These are phyloP conservation scores for Fusarium newnesense DNA, from an alignment of 2,329 filamentous ascomycete species.

Conservation along the genomic window DNA sequence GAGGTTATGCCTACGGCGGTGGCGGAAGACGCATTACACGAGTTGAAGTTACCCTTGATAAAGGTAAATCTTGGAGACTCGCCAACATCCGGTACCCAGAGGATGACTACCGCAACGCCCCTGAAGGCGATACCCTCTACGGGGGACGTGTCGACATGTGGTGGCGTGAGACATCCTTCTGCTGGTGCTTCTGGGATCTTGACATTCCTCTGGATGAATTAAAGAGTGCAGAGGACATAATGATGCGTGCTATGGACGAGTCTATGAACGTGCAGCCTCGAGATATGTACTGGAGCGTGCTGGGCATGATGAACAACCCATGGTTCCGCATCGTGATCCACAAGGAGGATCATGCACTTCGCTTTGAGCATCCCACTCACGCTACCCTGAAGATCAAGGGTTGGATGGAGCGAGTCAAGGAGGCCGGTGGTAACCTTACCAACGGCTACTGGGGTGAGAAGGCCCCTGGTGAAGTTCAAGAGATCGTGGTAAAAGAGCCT, in stretches of 20 bases:
- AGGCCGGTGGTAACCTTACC: constrained; percentile 78
- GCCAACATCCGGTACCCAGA: constrained; percentile 85
- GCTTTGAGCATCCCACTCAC: constrained; percentile 90
- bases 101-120: constrained; percentile 77
- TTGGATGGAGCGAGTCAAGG: constrained; percentile 95
- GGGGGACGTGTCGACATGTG: constrained; percentile 83
- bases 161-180: constrained; percentile 84
- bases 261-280: constrained; percentile 85
- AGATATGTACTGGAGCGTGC: constrained; percentile 95
- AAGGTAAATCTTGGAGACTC: constrained; percentile 82
- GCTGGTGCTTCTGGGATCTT: constrained; percentile 92
- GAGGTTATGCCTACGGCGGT: constrained; percentile 89
- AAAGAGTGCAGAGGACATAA: constrained; percentile 73
- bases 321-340: constrained; percentile 88
- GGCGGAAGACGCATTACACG: constrained; percentile 86
- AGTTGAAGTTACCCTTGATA: constrained; percentile 85
- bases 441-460: constrained; percentile 90
- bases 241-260: constrained; percentile 91
- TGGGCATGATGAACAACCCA: constrained; percentile 98
- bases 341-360: constrained; percentile 68
- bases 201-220: constrained; percentile 73
- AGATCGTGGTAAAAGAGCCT: constrained; percentile 57
- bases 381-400: constrained; percentile 81
- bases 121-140: constrained; percentile 71
- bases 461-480: constrained; percentile 61